Evolutionary conservation across 2,329 filamentous ascomycete species (phyloP).

Genomic region (Aspergillus sergii): DNA sequence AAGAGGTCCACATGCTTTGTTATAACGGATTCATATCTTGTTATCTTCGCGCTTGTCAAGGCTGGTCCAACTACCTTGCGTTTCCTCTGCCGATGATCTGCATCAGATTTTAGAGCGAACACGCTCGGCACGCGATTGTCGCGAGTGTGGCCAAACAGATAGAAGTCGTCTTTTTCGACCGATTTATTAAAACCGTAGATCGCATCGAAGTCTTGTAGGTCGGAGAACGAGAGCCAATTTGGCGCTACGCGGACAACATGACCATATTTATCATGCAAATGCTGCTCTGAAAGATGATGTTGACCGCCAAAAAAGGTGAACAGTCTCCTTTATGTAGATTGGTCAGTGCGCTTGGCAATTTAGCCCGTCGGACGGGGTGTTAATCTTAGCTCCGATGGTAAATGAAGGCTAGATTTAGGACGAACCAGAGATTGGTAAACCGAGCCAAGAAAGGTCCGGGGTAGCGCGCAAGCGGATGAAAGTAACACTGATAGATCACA

Average conservation of each 20-base stretch:
- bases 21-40: slow-evolving; percentile 15
- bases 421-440: slow-evolving; percentile 21
- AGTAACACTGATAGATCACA: slow-evolving; percentile 19
- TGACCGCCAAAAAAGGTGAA: slow-evolving; percentile 16
- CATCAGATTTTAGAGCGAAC: slow-evolving; percentile 17
- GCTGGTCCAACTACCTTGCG: slow-evolving; percentile 19
- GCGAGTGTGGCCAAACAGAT: slow-evolving; percentile 15
- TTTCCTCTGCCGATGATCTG: slow-evolving; percentile 17
- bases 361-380: neutral
- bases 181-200: slow-evolving; percentile 24
- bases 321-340: slow-evolving; percentile 13
- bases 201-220: slow-evolving; percentile 18
- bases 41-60: slow-evolving; percentile 14
- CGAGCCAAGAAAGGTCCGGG: slow-evolving; percentile 64
- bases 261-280: slow-evolving; percentile 19
- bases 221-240: slow-evolving; percentile 23
- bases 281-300: slow-evolving; percentile 18
- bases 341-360: neutral
- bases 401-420: neutral
- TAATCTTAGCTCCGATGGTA: neutral
- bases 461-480: slow-evolving; percentile 65
- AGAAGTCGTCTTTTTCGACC: slow-evolving; percentile 23
- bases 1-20: slow-evolving; percentile 17
- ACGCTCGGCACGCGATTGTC: slow-evolving; percentile 14
- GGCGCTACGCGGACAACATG: slow-evolving; percentile 22